phyloP scores from a whole-genome alignment of 2,329 filamentous ascomycete species.

The Botryotinia convoluta region DNA sequence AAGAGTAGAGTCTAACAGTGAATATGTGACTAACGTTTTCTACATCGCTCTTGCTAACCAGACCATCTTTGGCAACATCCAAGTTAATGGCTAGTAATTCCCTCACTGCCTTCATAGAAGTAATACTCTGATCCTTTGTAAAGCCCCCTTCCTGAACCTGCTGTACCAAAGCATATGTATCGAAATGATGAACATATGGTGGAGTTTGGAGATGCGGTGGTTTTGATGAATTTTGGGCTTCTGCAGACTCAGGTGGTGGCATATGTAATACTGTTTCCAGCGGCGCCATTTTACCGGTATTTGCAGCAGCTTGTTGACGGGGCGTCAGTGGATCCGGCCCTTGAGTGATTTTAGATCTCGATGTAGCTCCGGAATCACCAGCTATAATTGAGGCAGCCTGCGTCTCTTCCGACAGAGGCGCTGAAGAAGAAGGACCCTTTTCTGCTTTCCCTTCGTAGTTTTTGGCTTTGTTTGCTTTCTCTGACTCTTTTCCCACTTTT shows the following conservation, averaged over 20 bases:
- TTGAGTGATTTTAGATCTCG: constrained; percentile 8
- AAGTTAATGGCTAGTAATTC: constrained; percentile 75
- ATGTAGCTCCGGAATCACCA: constrained; percentile 24
- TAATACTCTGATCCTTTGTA: constrained; percentile 70
- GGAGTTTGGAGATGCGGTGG: constrained; percentile 69
- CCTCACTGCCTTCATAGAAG: constrained; percentile 89
- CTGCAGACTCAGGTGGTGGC: constrained; percentile 43
- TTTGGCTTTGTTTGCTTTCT: background rate
- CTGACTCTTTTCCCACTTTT: constrained; percentile 16
- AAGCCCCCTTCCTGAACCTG: constrained; percentile 72
- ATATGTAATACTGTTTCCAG: constrained; percentile 53
- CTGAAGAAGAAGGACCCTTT: constrained; percentile 24
- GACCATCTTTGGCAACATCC: constrained; percentile 71
- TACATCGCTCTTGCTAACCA: constrained; percentile 88
- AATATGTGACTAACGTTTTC: constrained; percentile 60
- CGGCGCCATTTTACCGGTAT: constrained; percentile 41
- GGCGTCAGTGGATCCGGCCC: constrained; percentile 19
- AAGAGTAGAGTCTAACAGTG: background rate
- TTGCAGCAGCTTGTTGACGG: constrained; percentile 38
- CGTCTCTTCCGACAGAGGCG: constrained; percentile 33
- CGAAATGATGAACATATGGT: constrained; percentile 92
- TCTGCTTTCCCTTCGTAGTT: constrained; percentile 13
- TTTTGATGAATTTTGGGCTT: constrained; percentile 43
- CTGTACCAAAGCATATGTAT: constrained; percentile 86
- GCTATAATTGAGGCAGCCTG: constrained; percentile 30